These are phyloP conservation scores for Austroboletus niveus DNA, from an alignment of 1,284 basidiomycete genomes.

Conservation along the genomic window DNA sequence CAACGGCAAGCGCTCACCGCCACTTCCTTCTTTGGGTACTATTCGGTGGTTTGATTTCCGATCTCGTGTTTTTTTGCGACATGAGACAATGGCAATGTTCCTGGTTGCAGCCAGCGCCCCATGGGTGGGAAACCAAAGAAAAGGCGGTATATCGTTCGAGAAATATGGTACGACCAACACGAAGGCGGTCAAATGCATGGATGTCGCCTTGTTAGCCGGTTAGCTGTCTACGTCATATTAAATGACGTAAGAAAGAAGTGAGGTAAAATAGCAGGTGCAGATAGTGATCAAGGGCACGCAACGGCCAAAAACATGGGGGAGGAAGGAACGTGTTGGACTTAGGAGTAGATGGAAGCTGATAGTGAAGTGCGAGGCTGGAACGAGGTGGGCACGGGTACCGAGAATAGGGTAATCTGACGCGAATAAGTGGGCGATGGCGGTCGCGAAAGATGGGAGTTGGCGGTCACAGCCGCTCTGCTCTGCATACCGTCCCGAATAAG, in stretches of 20 bases:
- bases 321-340: conserved; percentile 11
- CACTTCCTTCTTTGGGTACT: not conserved
- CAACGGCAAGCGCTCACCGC: not conserved
- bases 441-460: not conserved
- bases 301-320: not conserved
- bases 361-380: conserved; percentile 17
- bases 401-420: conserved; percentile 1
- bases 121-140: too few relatives aligned
- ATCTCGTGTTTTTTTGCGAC: not conserved
- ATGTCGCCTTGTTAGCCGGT: not conserved
- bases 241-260: conserved; percentile 1
- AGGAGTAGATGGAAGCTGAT: conserved; percentile 15
- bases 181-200: not conserved
- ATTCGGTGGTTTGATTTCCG: not conserved
- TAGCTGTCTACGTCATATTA: not conserved
- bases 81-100: not conserved
- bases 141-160: too few relatives aligned
- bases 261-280: conserved; percentile 6
- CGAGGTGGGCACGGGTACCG: conserved; percentile 11
- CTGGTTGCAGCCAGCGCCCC: not conserved
- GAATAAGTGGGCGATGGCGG: not conserved
- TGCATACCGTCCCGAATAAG: not conserved
- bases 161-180: too few relatives aligned
- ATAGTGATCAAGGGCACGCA: not conserved
- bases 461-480: not conserved